Evolutionary conservation across 257 asterid genomes (phyloP).

Genomic region (Ilex aquifolium): DNA sequence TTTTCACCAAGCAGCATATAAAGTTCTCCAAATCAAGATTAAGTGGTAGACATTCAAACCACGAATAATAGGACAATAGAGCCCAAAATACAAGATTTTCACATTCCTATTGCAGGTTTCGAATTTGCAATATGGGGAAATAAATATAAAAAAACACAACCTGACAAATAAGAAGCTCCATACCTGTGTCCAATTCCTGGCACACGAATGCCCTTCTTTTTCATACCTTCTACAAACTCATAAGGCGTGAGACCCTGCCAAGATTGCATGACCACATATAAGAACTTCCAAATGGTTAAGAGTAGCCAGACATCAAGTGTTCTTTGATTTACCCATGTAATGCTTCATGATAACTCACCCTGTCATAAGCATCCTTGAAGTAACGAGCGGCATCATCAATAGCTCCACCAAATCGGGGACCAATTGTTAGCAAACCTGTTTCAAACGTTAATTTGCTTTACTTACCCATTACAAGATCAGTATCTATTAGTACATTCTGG

Average conservation of each 20-base stretch:
- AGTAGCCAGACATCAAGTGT: neutral
- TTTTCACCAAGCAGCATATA: conserved; percentile 11
- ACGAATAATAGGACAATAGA: too few species aligned
- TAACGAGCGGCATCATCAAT: conserved; percentile 98
- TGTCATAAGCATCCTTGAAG: conserved; percentile 97
- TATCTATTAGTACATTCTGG: neutral
- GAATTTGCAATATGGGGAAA: too few species aligned
- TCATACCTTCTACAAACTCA: conserved; percentile 96
- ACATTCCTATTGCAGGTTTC: too few species aligned
- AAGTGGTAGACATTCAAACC: conserved; percentile 4
- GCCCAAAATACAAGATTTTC: neutral
- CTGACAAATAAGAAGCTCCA: conserved; percentile 1
- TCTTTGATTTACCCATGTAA: neutral
- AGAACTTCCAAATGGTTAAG: neutral
- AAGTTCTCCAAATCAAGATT: conserved; percentile 12
- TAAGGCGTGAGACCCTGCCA: conserved; percentile 80
- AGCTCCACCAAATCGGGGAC: conserved; percentile 99
- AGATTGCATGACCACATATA: neutral
- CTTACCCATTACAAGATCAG: conserved; percentile 11
- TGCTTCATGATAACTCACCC: conserved; percentile 39
- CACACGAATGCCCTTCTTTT: conserved; percentile 97
- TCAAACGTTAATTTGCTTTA: conserved; percentile 15
- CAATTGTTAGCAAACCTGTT: conserved; percentile 88
- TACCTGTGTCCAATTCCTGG: conserved; percentile 99
- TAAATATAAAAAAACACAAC: neutral